These are phyloP conservation scores for Ogataea glucozyma DNA, from an alignment of 805 yeast species.

Conservation along the genomic window DNA sequence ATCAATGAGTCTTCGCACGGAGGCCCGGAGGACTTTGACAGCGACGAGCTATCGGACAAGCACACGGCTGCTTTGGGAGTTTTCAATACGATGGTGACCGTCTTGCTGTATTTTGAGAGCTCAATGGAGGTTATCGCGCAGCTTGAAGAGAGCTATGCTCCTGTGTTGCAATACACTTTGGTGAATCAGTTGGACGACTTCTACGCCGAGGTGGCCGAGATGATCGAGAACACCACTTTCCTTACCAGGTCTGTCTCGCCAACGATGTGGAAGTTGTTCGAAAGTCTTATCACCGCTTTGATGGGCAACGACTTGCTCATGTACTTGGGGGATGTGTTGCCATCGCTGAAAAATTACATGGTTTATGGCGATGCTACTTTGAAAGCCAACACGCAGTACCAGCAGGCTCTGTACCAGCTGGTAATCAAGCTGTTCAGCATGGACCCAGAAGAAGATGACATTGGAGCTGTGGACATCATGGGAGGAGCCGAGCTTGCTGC, in stretches of 20 bases:
- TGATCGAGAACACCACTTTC: constrained; percentile 75
- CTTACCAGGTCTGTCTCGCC: constrained; percentile 62
- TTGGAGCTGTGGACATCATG: constrained; percentile 56
- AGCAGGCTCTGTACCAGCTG: constrained; percentile 51
- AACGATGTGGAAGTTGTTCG: constrained; percentile 73
- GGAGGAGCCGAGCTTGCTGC: constrained; percentile 65
- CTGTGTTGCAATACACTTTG: constrained; percentile 71
- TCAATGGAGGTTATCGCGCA: constrained; percentile 65
- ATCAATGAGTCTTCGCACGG: constrained; percentile 59
- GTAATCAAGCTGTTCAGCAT: constrained; percentile 43
- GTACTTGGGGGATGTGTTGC: constrained; percentile 74
- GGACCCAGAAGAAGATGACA: constrained; percentile 37
- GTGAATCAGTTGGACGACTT: constrained; percentile 71
- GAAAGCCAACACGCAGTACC: constrained; percentile 46
- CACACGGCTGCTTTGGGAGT: constrained; percentile 85
- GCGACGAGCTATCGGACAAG: constrained; percentile 58
- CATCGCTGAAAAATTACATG: constrained; percentile 73
- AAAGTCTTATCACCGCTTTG: constrained; percentile 41
- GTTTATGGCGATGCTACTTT: constrained; percentile 54
- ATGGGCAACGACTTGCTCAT: constrained; percentile 53
- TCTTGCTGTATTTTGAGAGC: constrained; percentile 83
- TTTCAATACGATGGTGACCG: constrained; percentile 82
- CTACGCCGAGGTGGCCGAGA: constrained; percentile 77
- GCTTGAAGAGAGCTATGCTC: constrained; percentile 73
- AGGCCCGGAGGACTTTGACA: constrained; percentile 53